These are phyloP conservation scores for Coemansia asiatica DNA, from an alignment of 192 early-diverging fungal species.

Conservation along the genomic window DNA sequence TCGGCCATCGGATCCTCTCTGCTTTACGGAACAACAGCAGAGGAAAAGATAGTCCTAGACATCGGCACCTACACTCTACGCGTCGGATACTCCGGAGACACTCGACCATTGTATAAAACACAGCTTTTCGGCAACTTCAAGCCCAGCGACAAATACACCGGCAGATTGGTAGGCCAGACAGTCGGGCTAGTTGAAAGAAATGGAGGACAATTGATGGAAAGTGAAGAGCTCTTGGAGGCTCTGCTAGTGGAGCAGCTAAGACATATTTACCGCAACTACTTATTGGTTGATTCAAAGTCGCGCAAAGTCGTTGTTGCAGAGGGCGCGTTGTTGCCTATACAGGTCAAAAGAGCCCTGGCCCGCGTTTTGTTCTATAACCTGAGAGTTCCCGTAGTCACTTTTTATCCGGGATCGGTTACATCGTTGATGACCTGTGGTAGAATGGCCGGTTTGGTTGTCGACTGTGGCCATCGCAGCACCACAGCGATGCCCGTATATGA, in stretches of 20 bases:
- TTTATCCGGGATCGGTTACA: slow-evolving; percentile 68
- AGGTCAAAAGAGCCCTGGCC: slow-evolving; percentile 66
- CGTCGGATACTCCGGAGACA: slow-evolving; percentile 84
- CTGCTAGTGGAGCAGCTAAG: slow-evolving; percentile 29
- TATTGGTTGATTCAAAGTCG: slow-evolving; percentile 79
- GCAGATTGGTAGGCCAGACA: neutral
- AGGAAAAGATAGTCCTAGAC: slow-evolving; percentile 87
- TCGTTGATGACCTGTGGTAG: slow-evolving; percentile 75
- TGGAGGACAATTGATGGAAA: too few species aligned
- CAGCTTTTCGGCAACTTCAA: slow-evolving; percentile 49
- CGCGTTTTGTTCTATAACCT: slow-evolving; percentile 74
- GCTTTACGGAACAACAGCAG: slow-evolving; percentile 51
- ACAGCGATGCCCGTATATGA: slow-evolving; percentile 73
- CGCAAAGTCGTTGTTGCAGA: slow-evolving; percentile 83
- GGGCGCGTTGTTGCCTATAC: slow-evolving; percentile 67
- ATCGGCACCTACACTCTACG: slow-evolving; percentile 79
- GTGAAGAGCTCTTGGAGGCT: slow-evolving; percentile 21
- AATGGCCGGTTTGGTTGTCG: slow-evolving; percentile 80
- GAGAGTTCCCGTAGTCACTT: slow-evolving; percentile 77
- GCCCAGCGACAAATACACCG: slow-evolving; percentile 11
- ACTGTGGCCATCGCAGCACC: slow-evolving; percentile 78
- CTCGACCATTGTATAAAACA: slow-evolving; percentile 69
- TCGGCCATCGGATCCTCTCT: neutral
- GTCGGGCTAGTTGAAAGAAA: slow-evolving; percentile 7
- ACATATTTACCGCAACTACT: slow-evolving; percentile 45